phyloP scores from a whole-genome alignment of 2,329 filamentous ascomycete species.

The Graphiopsis chlorocephala region DNA sequence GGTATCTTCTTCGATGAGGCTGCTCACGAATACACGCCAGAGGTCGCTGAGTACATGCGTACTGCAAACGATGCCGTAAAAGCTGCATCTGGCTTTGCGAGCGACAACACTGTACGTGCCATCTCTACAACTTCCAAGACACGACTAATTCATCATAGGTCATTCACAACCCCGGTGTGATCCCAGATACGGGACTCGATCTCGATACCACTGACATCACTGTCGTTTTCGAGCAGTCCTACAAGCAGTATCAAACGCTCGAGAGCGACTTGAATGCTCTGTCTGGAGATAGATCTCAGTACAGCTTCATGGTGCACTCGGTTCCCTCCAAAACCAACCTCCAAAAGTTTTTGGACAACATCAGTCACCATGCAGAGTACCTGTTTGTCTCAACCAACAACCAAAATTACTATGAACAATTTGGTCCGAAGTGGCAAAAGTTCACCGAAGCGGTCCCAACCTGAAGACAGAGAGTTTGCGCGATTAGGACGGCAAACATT shows the following conservation, averaged over 20 bases:
- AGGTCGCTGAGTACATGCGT: constrained; percentile 16
- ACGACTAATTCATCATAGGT: constrained; percentile 16
- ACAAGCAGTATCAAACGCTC: constrained; percentile 15
- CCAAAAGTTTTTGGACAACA: constrained; percentile 18
- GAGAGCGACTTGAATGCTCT: constrained; percentile 14
- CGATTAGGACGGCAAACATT: background rate
- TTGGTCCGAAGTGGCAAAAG: constrained; percentile 20
- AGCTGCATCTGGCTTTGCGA: constrained; percentile 18
- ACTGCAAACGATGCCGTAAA: constrained; percentile 21
- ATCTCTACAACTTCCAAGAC: background rate
- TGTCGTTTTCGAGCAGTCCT: constrained; percentile 25
- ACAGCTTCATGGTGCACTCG: constrained; percentile 24
- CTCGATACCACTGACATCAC: constrained; percentile 23
- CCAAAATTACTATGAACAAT: constrained; percentile 18
- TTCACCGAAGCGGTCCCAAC: constrained; percentile 19
- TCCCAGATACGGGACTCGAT: constrained; percentile 20
- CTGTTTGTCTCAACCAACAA: constrained; percentile 21
- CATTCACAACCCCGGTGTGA: constrained; percentile 25
- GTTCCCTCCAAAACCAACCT: constrained; percentile 19
- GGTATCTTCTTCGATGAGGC: constrained; percentile 32
- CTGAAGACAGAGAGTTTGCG: background rate
- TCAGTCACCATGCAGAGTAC: constrained; percentile 18
- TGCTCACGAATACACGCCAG: constrained; percentile 17
- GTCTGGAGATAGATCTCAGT: constrained; percentile 17
- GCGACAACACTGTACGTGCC: constrained; percentile 18